These are phyloP conservation scores for Auriscalpium vulgare DNA, from an alignment of 768 basidiomycete species.

Conservation along the genomic window DNA sequence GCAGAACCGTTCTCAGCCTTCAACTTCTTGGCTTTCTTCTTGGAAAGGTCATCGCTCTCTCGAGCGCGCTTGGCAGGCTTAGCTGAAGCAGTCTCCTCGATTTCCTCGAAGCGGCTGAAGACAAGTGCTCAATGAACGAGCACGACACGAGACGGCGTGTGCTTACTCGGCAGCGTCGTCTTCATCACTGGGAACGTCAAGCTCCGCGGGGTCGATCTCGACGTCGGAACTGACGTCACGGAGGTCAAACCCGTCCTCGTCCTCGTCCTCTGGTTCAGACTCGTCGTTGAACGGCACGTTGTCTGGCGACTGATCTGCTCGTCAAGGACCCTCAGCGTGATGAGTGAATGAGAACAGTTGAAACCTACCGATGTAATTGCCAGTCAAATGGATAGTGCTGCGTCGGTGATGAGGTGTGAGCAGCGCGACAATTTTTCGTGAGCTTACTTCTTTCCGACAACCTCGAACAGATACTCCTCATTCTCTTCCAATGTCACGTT, in stretches of 20 bases:
- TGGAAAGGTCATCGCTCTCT: constrained; percentile 48
- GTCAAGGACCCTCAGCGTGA: neutral
- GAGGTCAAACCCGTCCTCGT: constrained; percentile 59
- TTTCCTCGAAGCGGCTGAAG: constrained; percentile 67
- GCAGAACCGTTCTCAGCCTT: constrained; percentile 51
- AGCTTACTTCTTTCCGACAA: constrained; percentile 74
- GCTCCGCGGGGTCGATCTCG: constrained; percentile 58
- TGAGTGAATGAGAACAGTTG: neutral
- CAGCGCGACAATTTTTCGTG: neutral
- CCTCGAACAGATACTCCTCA: constrained; percentile 58
- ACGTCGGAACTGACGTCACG: constrained; percentile 78
- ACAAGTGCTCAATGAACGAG: neutral
- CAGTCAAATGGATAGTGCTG: constrained; percentile 70
- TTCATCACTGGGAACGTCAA: constrained; percentile 38
- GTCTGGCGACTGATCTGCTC: constrained; percentile 46
- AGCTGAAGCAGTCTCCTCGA: constrained; percentile 24
- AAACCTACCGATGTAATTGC: constrained; percentile 72
- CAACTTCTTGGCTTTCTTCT: constrained; percentile 68
- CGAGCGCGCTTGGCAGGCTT: constrained; percentile 61
- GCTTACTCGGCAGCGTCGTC: constrained; percentile 20
- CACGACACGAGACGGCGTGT: neutral
- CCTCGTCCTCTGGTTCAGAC: constrained; percentile 42
- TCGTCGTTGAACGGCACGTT: constrained; percentile 42
- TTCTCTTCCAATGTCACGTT: constrained; percentile 66
- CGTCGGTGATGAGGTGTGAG: neutral